Evolutionary conservation across 1,284 basidiomycete genomes (phyloP), one percentile per base, ranked within the genome.

Genomic region (Cryptococcus sp.): DNA sequence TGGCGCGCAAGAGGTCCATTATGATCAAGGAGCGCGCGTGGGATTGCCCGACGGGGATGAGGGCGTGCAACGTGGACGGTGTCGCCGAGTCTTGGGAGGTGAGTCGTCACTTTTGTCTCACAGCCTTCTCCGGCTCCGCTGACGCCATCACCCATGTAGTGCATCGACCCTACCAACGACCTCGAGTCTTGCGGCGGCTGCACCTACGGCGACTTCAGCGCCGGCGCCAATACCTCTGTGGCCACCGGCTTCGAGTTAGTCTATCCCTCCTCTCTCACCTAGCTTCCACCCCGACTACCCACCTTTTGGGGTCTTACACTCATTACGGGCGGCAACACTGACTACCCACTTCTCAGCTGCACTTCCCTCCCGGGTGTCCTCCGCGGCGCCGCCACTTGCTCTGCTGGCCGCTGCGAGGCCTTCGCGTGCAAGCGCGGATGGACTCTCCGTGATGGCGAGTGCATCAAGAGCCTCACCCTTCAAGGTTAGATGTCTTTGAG

Each of bases 351-450:
- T 46, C 3, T 23, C 35, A 56, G 53, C 47, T 59, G 57, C 46
- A 56, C 57, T 46, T 18, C 15, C 13, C 35, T 59, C 20, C 50
- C 57, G 23, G 57, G 57, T 39, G 40, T 56, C 15, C 50, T 50
- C 1, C 51, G 51, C 45, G 57, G 57, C 37, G 45, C 53, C 3
- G 55, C 47, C 18, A 59, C 57, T 20, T 59, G 57, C 38, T 47
- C 54, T 3, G 47, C 40, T 13, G 50, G 57, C 15, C 6, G 24
- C 13, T 59, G 57, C 48, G 44, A 52, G 18, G 45, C 52, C 6
- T 55, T 59, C 37, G 53, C 57, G 4, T 59, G 57, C 47, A 59
- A 59, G 54, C 37, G 46, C 20, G 52, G 52, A 35, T 59, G 53
- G 53, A 53, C 50, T 15, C 37, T 59, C 16, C n/a, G 6, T 23